Conservation (phyloP, 2,329 filamentous ascomycete genomes). For the Phialophora macrospora region DNA sequence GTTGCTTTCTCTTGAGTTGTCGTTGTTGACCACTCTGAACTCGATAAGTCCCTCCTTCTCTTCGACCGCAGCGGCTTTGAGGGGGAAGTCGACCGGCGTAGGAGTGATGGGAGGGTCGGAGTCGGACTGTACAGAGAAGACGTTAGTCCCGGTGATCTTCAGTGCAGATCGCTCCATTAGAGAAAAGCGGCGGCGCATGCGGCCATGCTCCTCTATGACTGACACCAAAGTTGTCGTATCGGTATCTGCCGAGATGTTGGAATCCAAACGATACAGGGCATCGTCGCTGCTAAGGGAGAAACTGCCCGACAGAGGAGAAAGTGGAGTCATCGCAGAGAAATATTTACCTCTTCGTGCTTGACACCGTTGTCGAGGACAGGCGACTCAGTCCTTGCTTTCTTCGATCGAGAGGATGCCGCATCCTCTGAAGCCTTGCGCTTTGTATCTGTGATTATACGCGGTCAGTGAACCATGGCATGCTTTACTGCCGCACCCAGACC, state of each 20-base stretch:
- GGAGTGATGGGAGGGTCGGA: slow-evolving; percentile 58
- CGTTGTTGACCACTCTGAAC: slow-evolving; percentile 97
- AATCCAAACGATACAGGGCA: slow-evolving; percentile 22
- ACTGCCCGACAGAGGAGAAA: slow-evolving; percentile 1
- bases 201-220: slow-evolving; percentile 8
- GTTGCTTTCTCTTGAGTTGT: slow-evolving; percentile 81
- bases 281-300: slow-evolving; percentile 22
- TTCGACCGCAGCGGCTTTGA: slow-evolving; percentile 92
- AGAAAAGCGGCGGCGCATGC: background rate
- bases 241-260: slow-evolving; percentile 21
- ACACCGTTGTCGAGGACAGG: slow-evolving; percentile 43
- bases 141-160: slow-evolving; percentile 21
- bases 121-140: slow-evolving; percentile 24
- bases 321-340: slow-evolving; percentile 6
- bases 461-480: background rate
- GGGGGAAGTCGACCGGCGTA: slow-evolving; percentile 80
- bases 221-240: slow-evolving; percentile 19
- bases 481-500: background rate
- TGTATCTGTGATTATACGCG: slow-evolving; percentile 26
- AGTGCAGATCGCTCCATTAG: background rate
- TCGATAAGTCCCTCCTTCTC: slow-evolving; percentile 94
- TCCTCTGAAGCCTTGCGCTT: slow-evolving; percentile 60
- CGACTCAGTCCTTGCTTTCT: slow-evolving; percentile 57
- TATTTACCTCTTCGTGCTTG: slow-evolving; percentile 33
- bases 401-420: slow-evolving; percentile 51